These are phyloP conservation scores for Peribolospora kevripleyi DNA, from an alignment of 768 basidiomycete species.

Conservation along the genomic window DNA sequence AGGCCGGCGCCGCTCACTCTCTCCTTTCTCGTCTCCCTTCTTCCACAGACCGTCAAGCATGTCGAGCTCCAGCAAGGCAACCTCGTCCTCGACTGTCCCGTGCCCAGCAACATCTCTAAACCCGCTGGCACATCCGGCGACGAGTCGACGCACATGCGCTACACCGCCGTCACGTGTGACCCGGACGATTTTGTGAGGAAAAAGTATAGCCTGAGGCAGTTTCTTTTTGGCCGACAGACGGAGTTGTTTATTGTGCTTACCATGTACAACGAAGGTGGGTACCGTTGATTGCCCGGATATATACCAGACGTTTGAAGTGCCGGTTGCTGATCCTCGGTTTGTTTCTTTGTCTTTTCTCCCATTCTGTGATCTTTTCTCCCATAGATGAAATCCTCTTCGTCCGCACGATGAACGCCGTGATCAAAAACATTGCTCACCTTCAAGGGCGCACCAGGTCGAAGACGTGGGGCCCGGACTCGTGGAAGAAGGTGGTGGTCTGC, in stretches of 20 bases:
- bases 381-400: slow-evolving; percentile 21
- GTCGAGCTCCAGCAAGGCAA: slow-evolving; percentile 76
- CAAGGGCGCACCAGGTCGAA: slow-evolving; percentile 14
- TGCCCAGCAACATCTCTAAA: slow-evolving; percentile 42
- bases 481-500: slow-evolving; percentile 22
- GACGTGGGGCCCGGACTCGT: slow-evolving; percentile 18
- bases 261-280: slow-evolving; percentile 62
- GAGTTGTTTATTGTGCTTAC: slow-evolving; percentile 83
- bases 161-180: slow-evolving; percentile 72
- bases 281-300: background rate
- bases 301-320: slow-evolving; percentile 46
- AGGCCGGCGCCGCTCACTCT: too few relatives aligned
- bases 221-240: slow-evolving; percentile 47
- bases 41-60: slow-evolving; percentile 19
- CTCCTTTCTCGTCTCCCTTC: too few relatives aligned
- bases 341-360: slow-evolving; percentile 30
- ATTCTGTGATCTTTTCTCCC: slow-evolving; percentile 76
- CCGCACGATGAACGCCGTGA: slow-evolving; percentile 13
- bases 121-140: too few relatives aligned
- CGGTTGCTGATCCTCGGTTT: slow-evolving; percentile 21
- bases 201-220: slow-evolving; percentile 64
- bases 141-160: slow-evolving; percentile 39
- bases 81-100: slow-evolving; percentile 55
- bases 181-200: slow-evolving; percentile 67
- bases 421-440: slow-evolving; percentile 20